Conservation (phyloP, 345 rosid genomes). For the Pugionium cornutum region DNA sequence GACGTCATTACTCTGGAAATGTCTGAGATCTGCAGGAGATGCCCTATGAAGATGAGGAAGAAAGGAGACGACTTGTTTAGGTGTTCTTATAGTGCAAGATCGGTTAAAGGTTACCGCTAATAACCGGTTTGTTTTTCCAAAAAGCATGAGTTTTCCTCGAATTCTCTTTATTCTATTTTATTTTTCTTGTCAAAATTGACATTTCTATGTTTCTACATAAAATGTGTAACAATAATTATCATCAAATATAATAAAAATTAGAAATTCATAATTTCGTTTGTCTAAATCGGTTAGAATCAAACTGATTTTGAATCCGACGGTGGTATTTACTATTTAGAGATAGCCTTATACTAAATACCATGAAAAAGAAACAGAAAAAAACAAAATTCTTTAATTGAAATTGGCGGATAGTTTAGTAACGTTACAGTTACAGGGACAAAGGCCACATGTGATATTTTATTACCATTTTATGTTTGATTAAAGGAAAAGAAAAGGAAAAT, state of each 20-base stretch:
- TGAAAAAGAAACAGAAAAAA: neutral
- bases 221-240: no score
- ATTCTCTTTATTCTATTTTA: neutral
- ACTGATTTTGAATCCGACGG: neutral
- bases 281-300: no score
- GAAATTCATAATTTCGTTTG: no score
- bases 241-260: no score
- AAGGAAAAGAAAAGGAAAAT: neutral
- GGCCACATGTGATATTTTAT: constrained; percentile 31
- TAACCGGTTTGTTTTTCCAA: constrained; percentile 24
- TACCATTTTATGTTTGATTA: neutral
- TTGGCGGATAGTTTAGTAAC: constrained; percentile 36
- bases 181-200: constrained; percentile 37
- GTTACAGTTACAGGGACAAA: constrained; percentile 13
- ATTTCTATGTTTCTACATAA: neutral
- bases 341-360: no score
- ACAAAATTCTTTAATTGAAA: neutral
- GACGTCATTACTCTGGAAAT: constrained; percentile 26
- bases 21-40: neutral
- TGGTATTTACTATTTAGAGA: no score
- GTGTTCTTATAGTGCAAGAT: constrained; percentile 20
- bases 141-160: neutral
- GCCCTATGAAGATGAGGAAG: constrained; percentile 4
- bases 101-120: constrained; percentile 22
- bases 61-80: constrained; percentile 23